Percentiles rank a stretch among this genome's conserved stretches.
Conservation (phyloP, 108 stramenopile species). For the Aureococcus anophagefferens region DNA sequence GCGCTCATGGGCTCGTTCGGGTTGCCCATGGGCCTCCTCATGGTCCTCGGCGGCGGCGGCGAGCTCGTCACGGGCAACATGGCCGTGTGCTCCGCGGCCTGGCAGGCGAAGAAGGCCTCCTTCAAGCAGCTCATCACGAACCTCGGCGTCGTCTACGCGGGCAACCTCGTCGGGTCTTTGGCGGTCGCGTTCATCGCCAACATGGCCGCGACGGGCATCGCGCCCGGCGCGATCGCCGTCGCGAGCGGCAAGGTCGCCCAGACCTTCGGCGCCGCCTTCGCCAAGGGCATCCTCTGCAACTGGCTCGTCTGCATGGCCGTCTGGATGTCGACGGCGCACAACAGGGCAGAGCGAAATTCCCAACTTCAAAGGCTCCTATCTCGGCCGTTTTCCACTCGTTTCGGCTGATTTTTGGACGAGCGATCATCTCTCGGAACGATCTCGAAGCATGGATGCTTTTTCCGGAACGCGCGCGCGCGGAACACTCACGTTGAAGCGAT, state of each 20-base stretch:
- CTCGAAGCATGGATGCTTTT: no score
- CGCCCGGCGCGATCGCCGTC: no score
- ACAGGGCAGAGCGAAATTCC: no score
- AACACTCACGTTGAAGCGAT: no score
- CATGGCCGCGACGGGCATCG: slow-evolving; percentile 42
- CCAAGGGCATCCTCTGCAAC: slow-evolving; percentile 83
- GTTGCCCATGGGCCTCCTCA: slow-evolving; percentile 74
- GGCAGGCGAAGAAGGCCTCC: slow-evolving; percentile 59
- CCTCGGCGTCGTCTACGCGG: slow-evolving; percentile 62
- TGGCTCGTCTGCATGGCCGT: slow-evolving; percentile 93
- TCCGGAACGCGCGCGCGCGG: no score
- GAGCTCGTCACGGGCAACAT: slow-evolving; percentile 67
- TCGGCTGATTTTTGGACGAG: no score
- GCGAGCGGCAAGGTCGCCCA: slow-evolving; percentile 45
- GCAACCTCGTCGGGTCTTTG: slow-evolving; percentile 75
- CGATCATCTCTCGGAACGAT: no score
- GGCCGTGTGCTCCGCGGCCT: slow-evolving; percentile 65
- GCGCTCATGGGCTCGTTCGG: slow-evolving; percentile 69
- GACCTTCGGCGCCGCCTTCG: slow-evolving; percentile 68
- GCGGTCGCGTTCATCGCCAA: slow-evolving; percentile 65
- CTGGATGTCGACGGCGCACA: slow-evolving; percentile 75
- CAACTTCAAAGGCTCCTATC: no score
- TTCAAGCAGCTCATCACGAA: slow-evolving; percentile 48
- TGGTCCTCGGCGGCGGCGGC: slow-evolving; percentile 58
- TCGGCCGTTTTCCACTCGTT: no score